Percentiles rank a stretch among this genome's conserved stretches.
These are phyloP conservation scores for Fusarium clavum DNA, from an alignment of 2,329 filamentous ascomycete genomes.

Conservation along the genomic window DNA sequence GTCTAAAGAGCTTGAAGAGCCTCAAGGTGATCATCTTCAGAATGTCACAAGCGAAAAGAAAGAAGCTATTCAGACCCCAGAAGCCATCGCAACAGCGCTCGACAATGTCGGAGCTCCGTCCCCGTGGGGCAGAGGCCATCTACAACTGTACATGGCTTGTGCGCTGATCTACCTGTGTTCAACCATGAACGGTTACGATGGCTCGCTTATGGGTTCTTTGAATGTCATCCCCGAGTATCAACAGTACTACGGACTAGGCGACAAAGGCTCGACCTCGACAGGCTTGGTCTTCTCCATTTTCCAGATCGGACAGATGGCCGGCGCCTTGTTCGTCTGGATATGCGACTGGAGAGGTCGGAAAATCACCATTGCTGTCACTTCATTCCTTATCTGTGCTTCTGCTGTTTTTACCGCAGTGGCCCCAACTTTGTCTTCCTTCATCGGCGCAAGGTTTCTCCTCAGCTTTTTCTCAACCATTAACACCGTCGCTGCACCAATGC, in stretches of 20 bases:
- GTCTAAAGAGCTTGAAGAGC: not conserved
- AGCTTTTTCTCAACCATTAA: constrained; percentile 20
- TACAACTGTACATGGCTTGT: constrained; percentile 27
- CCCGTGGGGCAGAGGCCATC: constrained; percentile 20
- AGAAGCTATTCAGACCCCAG: not conserved
- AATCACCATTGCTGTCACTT: constrained; percentile 58
- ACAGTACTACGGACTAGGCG: not conserved
- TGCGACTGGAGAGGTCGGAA: constrained; percentile 59
- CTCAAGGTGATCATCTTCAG: not conserved
- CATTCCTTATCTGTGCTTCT: constrained; percentile 50
- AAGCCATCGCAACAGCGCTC: not conserved
- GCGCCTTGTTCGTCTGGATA: constrained; percentile 57
- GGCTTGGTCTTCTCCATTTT: constrained; percentile 60
- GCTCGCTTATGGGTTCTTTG: constrained; percentile 57
- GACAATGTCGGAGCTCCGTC: not conserved
- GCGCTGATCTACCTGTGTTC: constrained; percentile 50
- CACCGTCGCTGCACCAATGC: constrained; percentile 65
- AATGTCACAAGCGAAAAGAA: not conserved
- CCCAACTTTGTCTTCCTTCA: constrained; percentile 8
- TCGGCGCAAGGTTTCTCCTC: constrained; percentile 7
- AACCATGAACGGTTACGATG: constrained; percentile 58
- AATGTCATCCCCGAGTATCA: constrained; percentile 51
- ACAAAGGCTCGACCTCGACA: constrained; percentile 53
- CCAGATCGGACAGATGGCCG: constrained; percentile 57
- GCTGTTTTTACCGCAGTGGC: constrained; percentile 12